These are phyloP conservation scores for Malus hybrid DNA, from an alignment of 331 rosid genomes.

Conservation along the genomic window DNA sequence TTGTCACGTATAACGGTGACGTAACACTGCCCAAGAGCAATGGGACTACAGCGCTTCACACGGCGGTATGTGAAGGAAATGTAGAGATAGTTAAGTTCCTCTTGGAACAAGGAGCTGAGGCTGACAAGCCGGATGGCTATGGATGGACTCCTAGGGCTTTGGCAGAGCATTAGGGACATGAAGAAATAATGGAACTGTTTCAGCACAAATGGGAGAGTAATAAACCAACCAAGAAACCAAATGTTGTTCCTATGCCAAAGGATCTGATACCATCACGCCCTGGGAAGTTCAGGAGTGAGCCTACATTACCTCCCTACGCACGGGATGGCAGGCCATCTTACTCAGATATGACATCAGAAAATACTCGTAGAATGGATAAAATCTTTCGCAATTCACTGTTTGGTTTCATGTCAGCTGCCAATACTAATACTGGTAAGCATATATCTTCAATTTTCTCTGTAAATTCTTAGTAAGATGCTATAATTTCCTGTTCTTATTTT, in stretches of 20 bases:
- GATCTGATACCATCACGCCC: background rate
- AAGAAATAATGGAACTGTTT: slow-evolving; percentile 35
- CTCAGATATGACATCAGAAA: slow-evolving; percentile 4
- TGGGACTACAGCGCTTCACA: slow-evolving; percentile 50
- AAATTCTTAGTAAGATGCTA: background rate
- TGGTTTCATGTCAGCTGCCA: slow-evolving; percentile 51
- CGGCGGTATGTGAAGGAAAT: slow-evolving; percentile 50
- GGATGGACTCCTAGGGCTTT: slow-evolving; percentile 58
- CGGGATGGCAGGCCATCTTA: slow-evolving; percentile 14
- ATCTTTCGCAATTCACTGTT: slow-evolving; percentile 50
- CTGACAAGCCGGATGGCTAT: slow-evolving; percentile 26
- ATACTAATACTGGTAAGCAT: slow-evolving; percentile 24
- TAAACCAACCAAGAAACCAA: background rate
- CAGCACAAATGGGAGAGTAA: background rate
- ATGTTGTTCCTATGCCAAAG: slow-evolving; percentile 5
- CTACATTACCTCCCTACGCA: slow-evolving; percentile 12
- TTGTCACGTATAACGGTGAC: slow-evolving; percentile 25
- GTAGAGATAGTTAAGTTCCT: slow-evolving; percentile 41
- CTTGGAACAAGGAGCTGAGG: slow-evolving; percentile 43
- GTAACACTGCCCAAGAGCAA: slow-evolving; percentile 26
- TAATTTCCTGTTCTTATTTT: background rate
- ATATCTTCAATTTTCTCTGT: background rate
- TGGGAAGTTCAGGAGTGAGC: slow-evolving; percentile 47
- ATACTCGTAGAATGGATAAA: slow-evolving; percentile 22
- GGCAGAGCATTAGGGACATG: slow-evolving; percentile 49